Evolutionary conservation across 192 early-diverging fungal genomes (phyloP).

Genomic region (Podochytrium sp.): DNA sequence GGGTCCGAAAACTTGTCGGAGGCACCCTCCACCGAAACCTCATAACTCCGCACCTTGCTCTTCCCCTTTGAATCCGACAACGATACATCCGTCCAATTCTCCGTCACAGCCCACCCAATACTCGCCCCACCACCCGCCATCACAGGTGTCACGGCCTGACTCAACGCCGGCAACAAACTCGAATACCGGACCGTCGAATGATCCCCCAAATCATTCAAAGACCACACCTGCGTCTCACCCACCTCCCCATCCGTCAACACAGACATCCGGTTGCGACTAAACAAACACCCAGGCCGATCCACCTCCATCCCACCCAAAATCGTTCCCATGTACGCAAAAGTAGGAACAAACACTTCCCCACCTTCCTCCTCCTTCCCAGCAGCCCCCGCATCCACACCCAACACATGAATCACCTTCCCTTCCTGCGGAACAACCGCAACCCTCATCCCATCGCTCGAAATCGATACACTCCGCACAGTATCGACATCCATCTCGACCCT

Average conservation of each 20-base stretch:
- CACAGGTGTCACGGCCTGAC: conserved; percentile 21
- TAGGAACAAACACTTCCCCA: not conserved
- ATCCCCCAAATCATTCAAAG: conserved; percentile 34
- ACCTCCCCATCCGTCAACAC: conserved; percentile 31
- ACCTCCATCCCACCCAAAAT: conserved; percentile 24
- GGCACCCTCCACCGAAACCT: conserved; percentile 11
- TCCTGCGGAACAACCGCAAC: conserved; percentile 32
- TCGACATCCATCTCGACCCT: conserved; percentile 28
- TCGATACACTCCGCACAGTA: conserved; percentile 25
- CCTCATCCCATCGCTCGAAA: conserved; percentile 28
- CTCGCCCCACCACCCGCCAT: not conserved
- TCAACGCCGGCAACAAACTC: conserved; percentile 25
- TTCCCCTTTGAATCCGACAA: conserved; percentile 24
- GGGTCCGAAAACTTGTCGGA: not conserved
- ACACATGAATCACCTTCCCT: conserved; percentile 33
- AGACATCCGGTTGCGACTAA: conserved; percentile 21
- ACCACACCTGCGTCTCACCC: conserved; percentile 21
- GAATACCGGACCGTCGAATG: conserved; percentile 32
- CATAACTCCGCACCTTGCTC: conserved; percentile 19
- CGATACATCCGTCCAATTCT: conserved; percentile 26
- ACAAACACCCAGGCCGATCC: conserved; percentile 30
- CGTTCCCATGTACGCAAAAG: conserved; percentile 30
- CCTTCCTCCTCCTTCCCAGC: not conserved
- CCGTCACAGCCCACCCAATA: conserved; percentile 33
- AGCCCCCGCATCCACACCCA: conserved; percentile 13